Percentiles rank a stretch among this genome's conserved stretches.
Evolutionary conservation across 2,329 filamentous ascomycete species (phyloP).

Genomic region (Colletotrichum sp.): DNA sequence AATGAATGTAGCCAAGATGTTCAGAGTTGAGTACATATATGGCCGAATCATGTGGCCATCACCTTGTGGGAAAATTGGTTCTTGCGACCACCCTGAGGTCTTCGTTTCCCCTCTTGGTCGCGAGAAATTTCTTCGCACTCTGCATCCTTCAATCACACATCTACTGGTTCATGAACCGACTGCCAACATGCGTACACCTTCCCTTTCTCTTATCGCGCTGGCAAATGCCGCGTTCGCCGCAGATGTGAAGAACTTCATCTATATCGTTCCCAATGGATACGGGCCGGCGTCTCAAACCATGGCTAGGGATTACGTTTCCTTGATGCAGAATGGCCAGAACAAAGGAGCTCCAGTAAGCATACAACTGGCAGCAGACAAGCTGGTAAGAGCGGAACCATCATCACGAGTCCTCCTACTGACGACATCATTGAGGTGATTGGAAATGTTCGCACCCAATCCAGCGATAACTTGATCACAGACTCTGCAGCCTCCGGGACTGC

Average conservation of each 20-base stretch:
- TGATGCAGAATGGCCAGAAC: constrained; percentile 25
- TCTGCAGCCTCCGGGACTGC: constrained; percentile 44
- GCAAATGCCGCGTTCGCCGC: constrained; percentile 2
- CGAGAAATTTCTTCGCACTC: background rate
- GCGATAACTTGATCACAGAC: constrained; percentile 41
- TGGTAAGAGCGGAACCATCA: constrained; percentile 3
- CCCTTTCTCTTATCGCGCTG: background rate
- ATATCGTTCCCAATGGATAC: constrained; percentile 35
- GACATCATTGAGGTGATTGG: constrained; percentile 28
- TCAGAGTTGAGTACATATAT: background rate
- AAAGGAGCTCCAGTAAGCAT: constrained; percentile 18
- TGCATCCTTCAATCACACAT: background rate
- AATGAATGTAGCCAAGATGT: background rate
- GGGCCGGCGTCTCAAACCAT: constrained; percentile 32
- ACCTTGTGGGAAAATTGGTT: background rate
- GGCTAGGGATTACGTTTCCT: constrained; percentile 28
- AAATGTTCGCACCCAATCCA: constrained; percentile 30
- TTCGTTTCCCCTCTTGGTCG: background rate
- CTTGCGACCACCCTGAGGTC: background rate
- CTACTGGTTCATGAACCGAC: background rate
- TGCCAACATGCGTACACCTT: constrained; percentile 15
- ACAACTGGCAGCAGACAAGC: constrained; percentile 24
- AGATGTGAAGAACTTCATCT: constrained; percentile 33
- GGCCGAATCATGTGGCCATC: background rate
- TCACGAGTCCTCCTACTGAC: background rate